Evolutionary conservation across 768 basidiomycete genomes (phyloP), one percentile per base, ranked within the genome.

Genomic region (Amanita pallidorosea): DNA sequence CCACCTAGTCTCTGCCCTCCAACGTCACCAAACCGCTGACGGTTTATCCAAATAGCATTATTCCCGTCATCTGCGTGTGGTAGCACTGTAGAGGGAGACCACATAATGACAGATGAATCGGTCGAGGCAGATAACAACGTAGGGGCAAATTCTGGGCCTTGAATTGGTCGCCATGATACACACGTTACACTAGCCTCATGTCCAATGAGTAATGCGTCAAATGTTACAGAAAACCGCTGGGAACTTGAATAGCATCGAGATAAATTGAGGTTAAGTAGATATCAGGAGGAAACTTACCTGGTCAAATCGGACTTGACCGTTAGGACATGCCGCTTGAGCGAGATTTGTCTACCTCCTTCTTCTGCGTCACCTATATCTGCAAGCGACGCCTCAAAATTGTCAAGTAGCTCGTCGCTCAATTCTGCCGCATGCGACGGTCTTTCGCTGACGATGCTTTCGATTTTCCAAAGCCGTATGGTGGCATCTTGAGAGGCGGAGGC

Each of bases 401-500:
- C 92, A 5, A 97, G 68, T 27, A 94, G 70, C 42, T 92, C 88
- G 56, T 92, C 86, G 34, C 71, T 79, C 18, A 79, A 63, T 12
- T 61, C 58, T 31, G 23, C 59, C 45, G 35, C 33, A 27, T 25
- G 35, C 44, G 42, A 18, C 33, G 66, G 37, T 40, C 51, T n/a
- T 23, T 62, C 54, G 53, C 68, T 70, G 37, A 61, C 64, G 29
- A 79, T 63, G 15, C 69, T 60, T 40, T 85, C 79, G 55, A 99
- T 81, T 52, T 81, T 83, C 96, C 96, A 99, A 4, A 98, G 68
- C 36, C 96, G 83, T 48, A 98, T 88, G 25, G 88, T 94, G 7
- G 83, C 81, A 62, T 99, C 96, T 67, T 98, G 96, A 7, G 93
- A 94, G 1, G 92, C 96, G 20, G 93, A 94, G 1, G 96, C 94